Evolutionary conservation across 768 basidiomycete species (phyloP), one percentile per base, ranked within the genome.

Genomic region (Leccinum imitatum): DNA sequence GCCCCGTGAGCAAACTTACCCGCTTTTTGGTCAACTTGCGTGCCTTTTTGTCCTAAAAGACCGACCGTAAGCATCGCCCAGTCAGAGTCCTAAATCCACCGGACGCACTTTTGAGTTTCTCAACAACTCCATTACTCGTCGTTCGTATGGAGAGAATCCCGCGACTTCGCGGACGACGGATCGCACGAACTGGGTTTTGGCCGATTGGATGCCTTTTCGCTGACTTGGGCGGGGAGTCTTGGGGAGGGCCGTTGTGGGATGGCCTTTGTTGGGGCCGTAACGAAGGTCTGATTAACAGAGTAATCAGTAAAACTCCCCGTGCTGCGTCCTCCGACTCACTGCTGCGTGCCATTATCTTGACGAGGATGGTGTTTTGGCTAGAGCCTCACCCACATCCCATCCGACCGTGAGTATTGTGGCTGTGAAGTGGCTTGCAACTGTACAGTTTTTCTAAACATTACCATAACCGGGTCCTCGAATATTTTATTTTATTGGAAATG

Each of bases 21-120:
- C 95, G 89, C 84, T 96, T 98, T 89, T 99, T 99, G 69, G 95
- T 95, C 83, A 98, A 82, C 82, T 98, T 98, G 77, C 94, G 85
- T 61, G 96, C 96, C 80, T 96, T 98, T 87, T 99, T 99, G 78
- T 99, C 96, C 94, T 94, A 71, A 50, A 59, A 52, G 10, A 17
- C 54, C n/a, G 33, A 48, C 13, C 7, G 39, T 58, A 21, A 63
- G 31, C 30, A 59, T 23, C n/a, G 30, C 19, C 19, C 0, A 2
- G 57, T n/a, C 13, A 4, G 9, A 17, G 9, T 5, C 17, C 25
- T 5, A 27, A 59, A 56, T 54, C 51, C 30, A 37, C 17, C 17
- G 13, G 50, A 30, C 88, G 67, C 74, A 91, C 91, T 83, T 96
- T 97, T 64, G 93, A 95, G 86, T 97, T 98, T 79, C 95, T 87